These are phyloP conservation scores for Escovopsis sp. DNA, from an alignment of 2,329 filamentous ascomycete species.

Conservation along the genomic window DNA sequence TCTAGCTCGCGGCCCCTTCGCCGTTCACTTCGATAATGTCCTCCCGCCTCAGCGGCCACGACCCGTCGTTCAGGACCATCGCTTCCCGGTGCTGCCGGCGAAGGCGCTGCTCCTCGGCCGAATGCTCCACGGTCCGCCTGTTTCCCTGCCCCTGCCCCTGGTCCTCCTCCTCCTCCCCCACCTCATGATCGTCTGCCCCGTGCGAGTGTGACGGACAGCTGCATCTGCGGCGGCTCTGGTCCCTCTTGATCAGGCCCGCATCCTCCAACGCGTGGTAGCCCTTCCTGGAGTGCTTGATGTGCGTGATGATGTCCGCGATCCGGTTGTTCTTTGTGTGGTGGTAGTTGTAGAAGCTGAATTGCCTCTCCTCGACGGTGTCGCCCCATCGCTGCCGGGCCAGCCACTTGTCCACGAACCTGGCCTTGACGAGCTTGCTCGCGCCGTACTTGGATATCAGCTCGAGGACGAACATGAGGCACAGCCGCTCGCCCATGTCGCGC, in stretches of 20 bases:
- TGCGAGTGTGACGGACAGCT: too few species aligned
- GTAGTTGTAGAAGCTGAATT: constrained; percentile 38
- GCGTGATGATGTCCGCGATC: constrained; percentile 36
- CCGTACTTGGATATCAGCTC: constrained; percentile 46
- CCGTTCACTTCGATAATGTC: constrained; percentile 54
- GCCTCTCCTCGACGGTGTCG: constrained; percentile 32
- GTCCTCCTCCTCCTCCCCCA: constrained; percentile 11
- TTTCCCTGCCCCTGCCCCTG: constrained; percentile 14
- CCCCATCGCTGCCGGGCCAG: constrained; percentile 60
- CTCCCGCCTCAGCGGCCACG: constrained; percentile 51
- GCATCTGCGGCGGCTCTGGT: constrained; percentile 11
- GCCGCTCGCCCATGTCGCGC: constrained; percentile 44
- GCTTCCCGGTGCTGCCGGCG: constrained; percentile 68
- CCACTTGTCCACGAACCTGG: constrained; percentile 57
- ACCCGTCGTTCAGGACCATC: constrained; percentile 84
- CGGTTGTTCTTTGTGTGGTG: constrained; percentile 32
- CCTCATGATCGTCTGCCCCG: neutral
- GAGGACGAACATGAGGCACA: constrained; percentile 40
- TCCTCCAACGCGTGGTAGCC: constrained; percentile 37
- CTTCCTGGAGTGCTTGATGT: constrained; percentile 30
- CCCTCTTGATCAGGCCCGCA: constrained; percentile 29
- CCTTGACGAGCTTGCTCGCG: constrained; percentile 40
- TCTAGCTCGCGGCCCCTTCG: too few species aligned
- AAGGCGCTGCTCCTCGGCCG: constrained; percentile 53
- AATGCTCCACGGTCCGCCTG: constrained; percentile 32